phyloP scores from a whole-genome alignment of 2,329 filamentous ascomycete species.

The Fusarium decemcellulare region DNA sequence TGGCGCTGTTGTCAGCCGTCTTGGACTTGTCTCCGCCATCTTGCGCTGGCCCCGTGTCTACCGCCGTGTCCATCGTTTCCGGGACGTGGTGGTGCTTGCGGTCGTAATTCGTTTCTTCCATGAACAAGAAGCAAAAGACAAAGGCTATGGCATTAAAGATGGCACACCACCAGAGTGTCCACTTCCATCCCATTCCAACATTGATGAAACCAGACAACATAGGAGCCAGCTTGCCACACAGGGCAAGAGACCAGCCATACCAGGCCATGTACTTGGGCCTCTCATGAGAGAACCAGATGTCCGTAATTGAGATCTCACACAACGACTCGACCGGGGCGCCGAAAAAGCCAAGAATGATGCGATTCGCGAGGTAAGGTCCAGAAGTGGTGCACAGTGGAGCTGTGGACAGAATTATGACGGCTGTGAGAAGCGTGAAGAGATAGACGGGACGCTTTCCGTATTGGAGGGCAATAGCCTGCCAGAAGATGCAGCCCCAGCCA shows the following conservation, averaged over 20 bases:
- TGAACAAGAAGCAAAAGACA: constrained; percentile 62
- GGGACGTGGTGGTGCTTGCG: constrained; percentile 19
- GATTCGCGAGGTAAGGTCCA: constrained; percentile 45
- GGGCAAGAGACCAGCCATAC: constrained; percentile 48
- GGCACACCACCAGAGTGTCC: constrained; percentile 51
- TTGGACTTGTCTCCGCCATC: constrained; percentile 49
- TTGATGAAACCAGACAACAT: constrained; percentile 53
- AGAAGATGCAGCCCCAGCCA: constrained; percentile 52
- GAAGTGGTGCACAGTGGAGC: constrained; percentile 45
- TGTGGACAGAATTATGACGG: constrained; percentile 46
- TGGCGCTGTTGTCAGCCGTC: no score
- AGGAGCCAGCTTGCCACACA: constrained; percentile 50
- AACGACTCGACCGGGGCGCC: constrained; percentile 49
- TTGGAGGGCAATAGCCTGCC: constrained; percentile 50
- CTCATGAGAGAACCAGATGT: constrained; percentile 49
- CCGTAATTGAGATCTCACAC: constrained; percentile 47
- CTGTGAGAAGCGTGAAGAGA: constrained; percentile 45
- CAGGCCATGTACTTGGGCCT: constrained; percentile 46
- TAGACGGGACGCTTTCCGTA: constrained; percentile 51
- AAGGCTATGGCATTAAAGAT: constrained; percentile 49
- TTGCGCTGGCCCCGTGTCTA: neutral
- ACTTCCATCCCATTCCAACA: constrained; percentile 48
- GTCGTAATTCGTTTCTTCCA: constrained; percentile 67
- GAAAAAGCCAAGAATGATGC: constrained; percentile 48
- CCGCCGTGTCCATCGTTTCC: neutral